These are phyloP conservation scores for Parascedosporium putredinis DNA, from an alignment of 2,329 filamentous ascomycete genomes.

Conservation along the genomic window DNA sequence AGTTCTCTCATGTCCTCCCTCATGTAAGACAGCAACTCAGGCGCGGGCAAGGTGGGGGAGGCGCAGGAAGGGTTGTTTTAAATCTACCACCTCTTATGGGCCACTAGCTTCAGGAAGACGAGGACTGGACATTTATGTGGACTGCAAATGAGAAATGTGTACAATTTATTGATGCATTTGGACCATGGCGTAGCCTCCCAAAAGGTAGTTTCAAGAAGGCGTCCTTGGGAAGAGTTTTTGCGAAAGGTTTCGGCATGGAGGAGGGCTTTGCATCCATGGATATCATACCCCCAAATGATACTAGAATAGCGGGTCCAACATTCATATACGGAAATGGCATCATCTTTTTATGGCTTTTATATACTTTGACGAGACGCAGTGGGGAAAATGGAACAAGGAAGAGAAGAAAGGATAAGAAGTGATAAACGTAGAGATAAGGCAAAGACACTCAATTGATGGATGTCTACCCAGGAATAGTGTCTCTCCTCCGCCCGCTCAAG, in stretches of 20 bases:
- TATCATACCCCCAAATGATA: slow-evolving; percentile 5
- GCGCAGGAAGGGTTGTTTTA: background rate
- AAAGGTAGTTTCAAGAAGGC: background rate
- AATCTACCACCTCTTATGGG: background rate
- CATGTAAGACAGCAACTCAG: slow-evolving; percentile 37
- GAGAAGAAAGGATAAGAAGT: too few relatives aligned
- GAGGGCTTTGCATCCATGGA: background rate
- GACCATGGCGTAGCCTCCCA: background rate
- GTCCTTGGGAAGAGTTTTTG: slow-evolving; percentile 2
- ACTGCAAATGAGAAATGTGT: background rate
- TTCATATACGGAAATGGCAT: background rate
- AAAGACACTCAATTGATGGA: too few relatives aligned
- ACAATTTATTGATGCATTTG: slow-evolving; percentile 6
- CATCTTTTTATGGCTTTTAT: background rate
- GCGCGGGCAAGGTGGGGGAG: background rate
- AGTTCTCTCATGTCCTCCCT: slow-evolving; percentile 58
- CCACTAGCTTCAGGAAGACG: background rate
- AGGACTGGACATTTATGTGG: background rate
- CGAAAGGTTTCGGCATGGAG: background rate
- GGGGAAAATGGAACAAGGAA: background rate
- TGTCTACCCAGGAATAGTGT: too few relatives aligned
- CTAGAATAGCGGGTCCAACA: background rate
- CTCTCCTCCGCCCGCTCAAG: slow-evolving; percentile 13
- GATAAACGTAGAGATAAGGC: too few relatives aligned
- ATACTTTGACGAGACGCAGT: background rate